Evolutionary conservation across 2,329 filamentous ascomycete genomes (phyloP).

Genomic region (Xenosphaeropsis pyriputrescens): DNA sequence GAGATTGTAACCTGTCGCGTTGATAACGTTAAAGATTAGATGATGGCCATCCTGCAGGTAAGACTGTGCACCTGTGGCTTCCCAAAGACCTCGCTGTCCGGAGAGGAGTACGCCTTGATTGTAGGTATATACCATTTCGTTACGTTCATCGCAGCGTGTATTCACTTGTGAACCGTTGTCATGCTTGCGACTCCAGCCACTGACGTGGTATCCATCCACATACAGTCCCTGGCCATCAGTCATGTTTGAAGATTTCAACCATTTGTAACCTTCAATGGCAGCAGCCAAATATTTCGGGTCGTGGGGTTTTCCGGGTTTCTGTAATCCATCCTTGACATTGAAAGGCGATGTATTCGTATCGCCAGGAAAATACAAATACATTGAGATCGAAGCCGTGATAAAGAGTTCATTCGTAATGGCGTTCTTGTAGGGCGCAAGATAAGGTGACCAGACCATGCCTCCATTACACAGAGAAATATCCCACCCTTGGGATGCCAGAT

Average conservation of each 20-base stretch:
- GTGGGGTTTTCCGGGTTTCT: conserved; percentile 20
- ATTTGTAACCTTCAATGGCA: conserved; percentile 65
- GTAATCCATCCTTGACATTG: conserved; percentile 14
- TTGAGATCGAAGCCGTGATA: conserved; percentile 69
- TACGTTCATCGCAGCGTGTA: conserved; percentile 61
- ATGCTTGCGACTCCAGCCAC: conserved; percentile 33
- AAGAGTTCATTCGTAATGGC: conserved; percentile 90
- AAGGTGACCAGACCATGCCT: conserved; percentile 85
- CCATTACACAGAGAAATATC: conserved; percentile 67
- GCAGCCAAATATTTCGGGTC: conserved; percentile 55
- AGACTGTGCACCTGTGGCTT: conserved; percentile 53
- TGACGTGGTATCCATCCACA: conserved; percentile 80
- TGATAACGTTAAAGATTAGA: conserved; percentile 61
- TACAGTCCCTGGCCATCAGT: conserved; percentile 62
- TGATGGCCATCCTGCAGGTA: conserved; percentile 69
- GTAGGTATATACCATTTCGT: conserved; percentile 89
- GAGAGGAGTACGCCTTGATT: conserved; percentile 87
- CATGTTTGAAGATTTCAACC: conserved; percentile 72
- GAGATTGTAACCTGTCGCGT: conserved; percentile 62
- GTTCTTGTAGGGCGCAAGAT: conserved; percentile 77
- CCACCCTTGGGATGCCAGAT: conserved; percentile 67
- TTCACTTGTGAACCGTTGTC: conserved; percentile 43
- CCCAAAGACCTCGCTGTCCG: conserved; percentile 67
- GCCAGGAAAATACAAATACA: conserved; percentile 83
- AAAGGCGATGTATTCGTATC: conserved; percentile 64